Evolutionary conservation across 2,329 filamentous ascomycete genomes (phyloP), one percentile per base, ranked within the genome.

Genomic region (Diaporthe humulicola): DNA sequence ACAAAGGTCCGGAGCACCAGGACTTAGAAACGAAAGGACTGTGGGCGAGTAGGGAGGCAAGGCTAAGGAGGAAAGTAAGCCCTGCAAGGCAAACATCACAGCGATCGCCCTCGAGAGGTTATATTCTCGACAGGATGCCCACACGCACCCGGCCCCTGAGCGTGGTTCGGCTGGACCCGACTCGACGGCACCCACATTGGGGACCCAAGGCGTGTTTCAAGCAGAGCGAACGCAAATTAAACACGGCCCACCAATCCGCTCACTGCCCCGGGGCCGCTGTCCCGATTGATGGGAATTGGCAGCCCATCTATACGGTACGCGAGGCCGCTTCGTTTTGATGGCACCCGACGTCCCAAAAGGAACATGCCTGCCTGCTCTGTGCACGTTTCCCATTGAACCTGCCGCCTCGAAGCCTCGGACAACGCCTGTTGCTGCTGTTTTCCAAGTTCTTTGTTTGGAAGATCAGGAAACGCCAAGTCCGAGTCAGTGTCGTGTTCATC

Each of bases 221-320:
- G 64, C 64, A 73, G 64, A 73, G 28, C 25, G 45, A 30, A 48
- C 50, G 61, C 66, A 66, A 66, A 64, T 42, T 30, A 73, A 73
- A 50, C 60, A 57, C 25, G 71, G 70, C 73, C 74, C 74, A 73
- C 74, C 71, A 73, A 75, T 75, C 74, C 70, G 54, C 54, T 45
- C 67, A 56, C 36, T 58, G 52, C 50, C 15, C 19, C 48, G 74
- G 71, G 67, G 71, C 71, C 64, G 48, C 22, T 36, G 48, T 38
- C 42, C 70, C 70, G 61, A 70, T 70, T 61, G 67, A 70, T 69
- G n/a, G 38, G 36, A 54, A 50, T 38, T 40, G 54, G 58, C 38
- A 19, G 50, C 36, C 67, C 50, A 42, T 42, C 22, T 40, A n/a
- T n/a, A n/a, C n/a, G n/a, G n/a, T n/a, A 45, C 22, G 38, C 28